A percentile compares a stretch with the other conserved stretches of the same genome.
These are phyloP conservation scores for Solanum peruvianum DNA, from an alignment of 257 asterid genomes.

Conservation along the genomic window DNA sequence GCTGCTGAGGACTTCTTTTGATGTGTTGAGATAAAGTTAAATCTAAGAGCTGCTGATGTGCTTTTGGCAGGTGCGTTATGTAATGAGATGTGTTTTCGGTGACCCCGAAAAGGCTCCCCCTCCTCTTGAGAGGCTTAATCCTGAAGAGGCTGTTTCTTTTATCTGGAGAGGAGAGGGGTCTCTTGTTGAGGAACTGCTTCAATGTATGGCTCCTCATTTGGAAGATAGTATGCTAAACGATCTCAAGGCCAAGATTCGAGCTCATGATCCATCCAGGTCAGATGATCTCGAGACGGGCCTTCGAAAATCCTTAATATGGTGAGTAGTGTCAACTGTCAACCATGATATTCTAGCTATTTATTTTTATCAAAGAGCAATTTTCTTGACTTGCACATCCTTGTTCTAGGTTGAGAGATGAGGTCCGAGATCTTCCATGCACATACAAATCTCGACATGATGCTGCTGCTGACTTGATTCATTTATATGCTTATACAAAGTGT, in stretches of 20 bases:
- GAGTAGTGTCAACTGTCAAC: constrained; percentile 14
- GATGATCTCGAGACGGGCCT: constrained; percentile 51
- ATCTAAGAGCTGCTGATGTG: neutral
- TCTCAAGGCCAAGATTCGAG: constrained; percentile 61
- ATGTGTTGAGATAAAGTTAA: neutral
- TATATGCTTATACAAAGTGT: constrained; percentile 80
- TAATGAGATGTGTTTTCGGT: constrained; percentile 86
- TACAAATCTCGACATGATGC: constrained; percentile 94
- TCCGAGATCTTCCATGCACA: constrained; percentile 82
- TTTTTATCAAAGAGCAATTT: neutral
- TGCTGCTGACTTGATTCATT: constrained; percentile 95
- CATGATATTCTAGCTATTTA: neutral
- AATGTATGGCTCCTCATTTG: constrained; percentile 71
- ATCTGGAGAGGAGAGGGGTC: constrained; percentile 94
- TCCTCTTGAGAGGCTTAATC: constrained; percentile 80
- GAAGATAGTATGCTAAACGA: constrained; percentile 61
- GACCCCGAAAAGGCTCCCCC: constrained; percentile 96
- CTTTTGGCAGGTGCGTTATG: constrained; percentile 81
- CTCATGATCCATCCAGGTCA: constrained; percentile 79
- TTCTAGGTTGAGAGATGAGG: constrained; percentile 95
- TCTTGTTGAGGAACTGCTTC: constrained; percentile 75
- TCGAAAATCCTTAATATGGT: constrained; percentile 82
- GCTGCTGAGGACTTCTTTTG: neutral
- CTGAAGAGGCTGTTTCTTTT: constrained; percentile 59
- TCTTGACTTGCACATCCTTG: constrained; percentile 5